A percentile compares a stretch with the other conserved stretches of the same genome.
phyloP scores from a whole-genome alignment of 371 early-diverging fungal genomes.

The Mortierella sp. region DNA sequence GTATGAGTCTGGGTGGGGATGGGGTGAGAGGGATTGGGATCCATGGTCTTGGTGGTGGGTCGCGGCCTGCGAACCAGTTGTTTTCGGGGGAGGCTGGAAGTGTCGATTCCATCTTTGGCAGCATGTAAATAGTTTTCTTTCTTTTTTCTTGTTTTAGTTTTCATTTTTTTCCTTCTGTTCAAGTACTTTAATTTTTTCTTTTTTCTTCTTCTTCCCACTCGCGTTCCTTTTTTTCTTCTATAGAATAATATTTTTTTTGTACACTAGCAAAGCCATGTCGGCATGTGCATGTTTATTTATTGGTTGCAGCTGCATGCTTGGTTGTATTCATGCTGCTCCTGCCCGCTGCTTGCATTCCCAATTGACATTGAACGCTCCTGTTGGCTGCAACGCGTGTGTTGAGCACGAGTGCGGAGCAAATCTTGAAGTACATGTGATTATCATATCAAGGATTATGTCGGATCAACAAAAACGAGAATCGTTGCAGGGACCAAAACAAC shows the following conservation, averaged over 20 bases:
- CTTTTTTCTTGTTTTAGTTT: neutral
- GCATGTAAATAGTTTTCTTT: slow-evolving; percentile 27
- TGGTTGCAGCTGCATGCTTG: too few relatives aligned
- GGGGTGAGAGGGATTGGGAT: neutral
- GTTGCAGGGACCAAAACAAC: too few relatives aligned
- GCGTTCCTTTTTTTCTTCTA: neutral
- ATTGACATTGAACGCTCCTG: too few relatives aligned
- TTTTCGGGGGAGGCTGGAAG: slow-evolving; percentile 47
- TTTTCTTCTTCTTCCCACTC: neutral
- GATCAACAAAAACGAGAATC: too few relatives aligned
- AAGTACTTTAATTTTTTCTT: neutral
- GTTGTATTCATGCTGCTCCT: too few relatives aligned
- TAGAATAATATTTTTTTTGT: neutral
- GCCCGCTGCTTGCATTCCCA: too few relatives aligned
- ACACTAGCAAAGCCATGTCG: neutral
- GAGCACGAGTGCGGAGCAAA: too few relatives aligned
- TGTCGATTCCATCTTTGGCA: slow-evolving; percentile 55
- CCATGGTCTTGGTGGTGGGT: neutral
- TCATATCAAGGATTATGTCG: too few relatives aligned
- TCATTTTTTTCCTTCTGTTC: neutral
- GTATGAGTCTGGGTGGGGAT: neutral
- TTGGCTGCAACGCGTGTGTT: too few relatives aligned
- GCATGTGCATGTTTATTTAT: too few relatives aligned
- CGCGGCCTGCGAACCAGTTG: slow-evolving; percentile 18
- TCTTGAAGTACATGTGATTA: too few relatives aligned